A percentile compares a stretch with the other conserved stretches of the same genome.
Evolutionary conservation across 2,329 filamentous ascomycete species (phyloP).

Genomic region (Cordyceps javanica): DNA sequence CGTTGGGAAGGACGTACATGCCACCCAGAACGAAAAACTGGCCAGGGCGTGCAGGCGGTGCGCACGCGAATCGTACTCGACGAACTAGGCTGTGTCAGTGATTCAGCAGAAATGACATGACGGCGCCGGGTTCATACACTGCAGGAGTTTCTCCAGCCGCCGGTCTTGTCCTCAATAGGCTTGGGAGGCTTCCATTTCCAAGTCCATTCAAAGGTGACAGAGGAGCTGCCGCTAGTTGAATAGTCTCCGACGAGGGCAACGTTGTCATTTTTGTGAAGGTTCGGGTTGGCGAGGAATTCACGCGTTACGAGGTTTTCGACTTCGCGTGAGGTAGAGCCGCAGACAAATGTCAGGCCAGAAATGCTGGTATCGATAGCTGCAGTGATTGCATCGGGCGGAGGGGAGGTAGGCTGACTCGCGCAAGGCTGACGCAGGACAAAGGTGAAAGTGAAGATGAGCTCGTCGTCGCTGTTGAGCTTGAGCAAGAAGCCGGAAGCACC

Average conservation of each 20-base stretch:
- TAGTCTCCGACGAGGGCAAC: constrained; percentile 94
- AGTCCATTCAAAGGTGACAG: constrained; percentile 86
- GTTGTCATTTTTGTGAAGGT: constrained; percentile 94
- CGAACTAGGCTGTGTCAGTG: constrained; percentile 55
- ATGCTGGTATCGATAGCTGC: constrained; percentile 64
- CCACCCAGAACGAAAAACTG: constrained; percentile 92
- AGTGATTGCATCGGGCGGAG: constrained; percentile 56
- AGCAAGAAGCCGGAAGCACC: constrained; percentile 69
- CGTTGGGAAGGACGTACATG: constrained; percentile 50
- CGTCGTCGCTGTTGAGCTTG: constrained; percentile 83
- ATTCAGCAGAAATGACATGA: neutral
- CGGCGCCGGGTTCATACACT: constrained; percentile 51
- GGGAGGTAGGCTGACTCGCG: constrained; percentile 43
- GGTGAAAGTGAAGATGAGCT: constrained; percentile 87
- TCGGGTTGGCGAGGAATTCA: constrained; percentile 95
- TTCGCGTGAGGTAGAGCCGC: constrained; percentile 77
- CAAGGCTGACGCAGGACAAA: constrained; percentile 65
- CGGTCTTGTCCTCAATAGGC: constrained; percentile 69
- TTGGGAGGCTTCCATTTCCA: constrained; percentile 98
- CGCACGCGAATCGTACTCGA: constrained; percentile 92
- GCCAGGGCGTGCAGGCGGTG: constrained; percentile 84
- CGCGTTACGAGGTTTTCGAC: constrained; percentile 90
- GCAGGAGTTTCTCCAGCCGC: constrained; percentile 93
- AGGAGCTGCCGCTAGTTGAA: constrained; percentile 72
- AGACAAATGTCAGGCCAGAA: constrained; percentile 86